These are phyloP conservation scores for Alternaria sp. DNA, from an alignment of 2,329 filamentous ascomycete species.

Conservation along the genomic window DNA sequence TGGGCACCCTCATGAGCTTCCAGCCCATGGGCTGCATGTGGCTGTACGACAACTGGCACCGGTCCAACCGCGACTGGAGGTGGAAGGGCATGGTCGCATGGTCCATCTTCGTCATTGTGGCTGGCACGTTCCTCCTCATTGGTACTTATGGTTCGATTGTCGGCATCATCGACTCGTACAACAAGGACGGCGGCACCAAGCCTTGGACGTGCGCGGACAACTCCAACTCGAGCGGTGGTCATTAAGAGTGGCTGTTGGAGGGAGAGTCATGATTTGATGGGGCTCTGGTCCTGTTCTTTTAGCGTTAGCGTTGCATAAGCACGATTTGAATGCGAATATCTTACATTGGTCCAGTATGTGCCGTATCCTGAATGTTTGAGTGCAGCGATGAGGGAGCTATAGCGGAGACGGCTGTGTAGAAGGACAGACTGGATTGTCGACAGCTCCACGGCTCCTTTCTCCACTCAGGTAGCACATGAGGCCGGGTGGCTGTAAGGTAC, in stretches of 20 bases:
- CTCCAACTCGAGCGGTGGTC: conserved; percentile 28
- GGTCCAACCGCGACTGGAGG: conserved; percentile 12
- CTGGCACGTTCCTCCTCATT: conserved; percentile 36
- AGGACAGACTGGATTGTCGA: not conserved
- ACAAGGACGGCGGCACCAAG: conserved; percentile 25
- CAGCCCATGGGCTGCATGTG: conserved; percentile 44
- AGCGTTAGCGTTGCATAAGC: conserved; percentile 9
- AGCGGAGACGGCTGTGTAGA: not conserved
- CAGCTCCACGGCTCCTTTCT: not conserved
- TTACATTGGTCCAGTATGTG: not conserved
- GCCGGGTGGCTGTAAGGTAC: too few species aligned
- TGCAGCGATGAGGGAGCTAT: not conserved
- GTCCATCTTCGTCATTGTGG: conserved; percentile 35
- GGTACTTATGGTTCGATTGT: conserved; percentile 40
- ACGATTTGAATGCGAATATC: conserved; percentile 7
- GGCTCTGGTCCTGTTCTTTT: not conserved
- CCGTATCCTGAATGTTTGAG: not conserved
- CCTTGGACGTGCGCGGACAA: conserved; percentile 42
- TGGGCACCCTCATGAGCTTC: conserved; percentile 40
- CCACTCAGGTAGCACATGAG: too few species aligned
- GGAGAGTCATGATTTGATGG: not conserved
- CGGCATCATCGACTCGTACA: conserved; percentile 34
- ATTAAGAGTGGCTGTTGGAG: conserved; percentile 2
- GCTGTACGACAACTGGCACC: conserved; percentile 40
- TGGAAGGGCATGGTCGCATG: conserved; percentile 37